phyloP scores from a whole-genome alignment of 1,284 basidiomycete species.

The Mycena sp. region DNA sequence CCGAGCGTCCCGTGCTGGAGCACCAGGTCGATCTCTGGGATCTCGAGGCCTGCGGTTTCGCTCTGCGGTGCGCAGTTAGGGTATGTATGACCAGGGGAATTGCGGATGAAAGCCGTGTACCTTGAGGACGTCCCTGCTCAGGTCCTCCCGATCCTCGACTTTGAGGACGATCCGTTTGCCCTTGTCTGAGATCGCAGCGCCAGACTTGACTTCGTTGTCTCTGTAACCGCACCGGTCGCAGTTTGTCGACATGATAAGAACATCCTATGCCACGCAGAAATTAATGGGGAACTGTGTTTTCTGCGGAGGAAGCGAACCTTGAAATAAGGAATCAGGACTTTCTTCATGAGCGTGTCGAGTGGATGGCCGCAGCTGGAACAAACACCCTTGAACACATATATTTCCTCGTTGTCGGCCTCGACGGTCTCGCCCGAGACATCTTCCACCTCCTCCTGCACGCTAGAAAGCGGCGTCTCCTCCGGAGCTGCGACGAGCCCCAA shows the following conservation, averaged over 20 bases:
- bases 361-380: conserved; percentile 92
- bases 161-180: conserved; percentile 91
- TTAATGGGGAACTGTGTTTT: background rate
- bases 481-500: conserved; percentile 77
- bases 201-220: conserved; percentile 98
- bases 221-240: conserved; percentile 95
- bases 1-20: conserved; percentile 95
- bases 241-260: conserved; percentile 98
- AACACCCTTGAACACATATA: conserved; percentile 88
- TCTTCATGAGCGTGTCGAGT: conserved; percentile 94
- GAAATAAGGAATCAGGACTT: conserved; percentile 97
- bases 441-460: conserved; percentile 37
- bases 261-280: conserved; percentile 69
- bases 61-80: conserved; percentile 58
- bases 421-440: conserved; percentile 47
- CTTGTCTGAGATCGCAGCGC: conserved; percentile 85
- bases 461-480: conserved; percentile 40
- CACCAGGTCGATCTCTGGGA: conserved; percentile 96
- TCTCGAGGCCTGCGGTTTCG: conserved; percentile 89
- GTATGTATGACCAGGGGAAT: background rate
- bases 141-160: conserved; percentile 93
- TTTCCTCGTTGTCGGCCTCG: conserved; percentile 74
- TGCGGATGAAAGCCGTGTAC: conserved; percentile 46
- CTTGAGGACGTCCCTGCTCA: conserved; percentile 95
- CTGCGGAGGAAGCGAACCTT: conserved; percentile 63